Evolutionary conservation across 1,284 basidiomycete species (phyloP).

Genomic region (Volvariella surrecta): DNA sequence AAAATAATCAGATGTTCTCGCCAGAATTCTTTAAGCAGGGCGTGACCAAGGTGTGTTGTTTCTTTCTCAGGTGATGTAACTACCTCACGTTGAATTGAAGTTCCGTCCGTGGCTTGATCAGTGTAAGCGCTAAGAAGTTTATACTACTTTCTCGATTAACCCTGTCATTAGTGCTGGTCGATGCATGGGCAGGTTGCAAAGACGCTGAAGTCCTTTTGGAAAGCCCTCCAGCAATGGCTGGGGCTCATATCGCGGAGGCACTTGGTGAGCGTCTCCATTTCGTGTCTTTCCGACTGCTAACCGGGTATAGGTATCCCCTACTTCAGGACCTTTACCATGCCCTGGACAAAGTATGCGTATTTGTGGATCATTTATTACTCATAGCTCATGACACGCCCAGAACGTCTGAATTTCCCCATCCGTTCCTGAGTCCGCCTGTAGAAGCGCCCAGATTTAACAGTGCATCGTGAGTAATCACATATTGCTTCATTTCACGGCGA

Average conservation of each 20-base stretch:
- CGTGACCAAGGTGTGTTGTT: slow-evolving; percentile 37
- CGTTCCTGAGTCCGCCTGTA: slow-evolving; percentile 49
- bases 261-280: slow-evolving; percentile 33
- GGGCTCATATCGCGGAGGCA: slow-evolving; percentile 76
- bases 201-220: slow-evolving; percentile 71
- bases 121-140: slow-evolving; percentile 26
- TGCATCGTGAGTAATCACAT: slow-evolving; percentile 39
- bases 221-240: slow-evolving; percentile 72
- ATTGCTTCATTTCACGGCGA: neutral
- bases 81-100: slow-evolving; percentile 16
- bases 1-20: slow-evolving; percentile 77
- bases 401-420: slow-evolving; percentile 58
- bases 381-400: slow-evolving; percentile 21
- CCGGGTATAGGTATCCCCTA: slow-evolving; percentile 32
- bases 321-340: slow-evolving; percentile 75
- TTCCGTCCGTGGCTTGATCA: slow-evolving; percentile 77
- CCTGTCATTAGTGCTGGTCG: slow-evolving; percentile 41
- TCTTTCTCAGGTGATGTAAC: neutral
- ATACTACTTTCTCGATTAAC: neutral
- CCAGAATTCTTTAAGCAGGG: slow-evolving; percentile 78
- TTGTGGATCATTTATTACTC: neutral
- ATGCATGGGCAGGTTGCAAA: slow-evolving; percentile 65
- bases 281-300: slow-evolving; percentile 1
- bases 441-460: slow-evolving; percentile 44
- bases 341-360: slow-evolving; percentile 38